A percentile compares a stretch with the other conserved stretches of the same genome.
phyloP scores from a whole-genome alignment of 73 alveolate genomes.

The Blepharisma japonicum region DNA sequence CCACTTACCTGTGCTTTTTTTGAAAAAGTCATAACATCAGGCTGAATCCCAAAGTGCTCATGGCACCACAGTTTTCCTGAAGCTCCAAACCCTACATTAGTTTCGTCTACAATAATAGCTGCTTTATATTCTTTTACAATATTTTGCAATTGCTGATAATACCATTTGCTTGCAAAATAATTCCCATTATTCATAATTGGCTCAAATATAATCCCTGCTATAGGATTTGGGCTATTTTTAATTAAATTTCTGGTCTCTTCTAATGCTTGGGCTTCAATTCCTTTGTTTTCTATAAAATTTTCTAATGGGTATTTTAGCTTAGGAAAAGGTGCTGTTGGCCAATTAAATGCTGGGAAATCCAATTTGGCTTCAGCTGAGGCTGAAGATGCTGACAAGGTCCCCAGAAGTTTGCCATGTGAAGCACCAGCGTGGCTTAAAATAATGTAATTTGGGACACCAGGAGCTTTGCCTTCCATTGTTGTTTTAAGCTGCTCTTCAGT shows the following conservation, averaged over 20 bases:
- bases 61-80: slow-evolving; percentile 67
- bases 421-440: slow-evolving; percentile 48
- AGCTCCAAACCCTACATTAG: slow-evolving; percentile 53
- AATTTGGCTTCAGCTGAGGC: background rate
- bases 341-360: slow-evolving; percentile 34
- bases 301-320: slow-evolving; percentile 46
- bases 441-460: background rate
- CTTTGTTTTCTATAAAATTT: slow-evolving; percentile 36
- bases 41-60: slow-evolving; percentile 47
- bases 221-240: slow-evolving; percentile 32
- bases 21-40: slow-evolving; percentile 62
- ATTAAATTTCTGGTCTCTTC: slow-evolving; percentile 32
- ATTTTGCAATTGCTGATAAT: slow-evolving; percentile 40
- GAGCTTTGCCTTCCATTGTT: background rate
- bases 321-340: slow-evolving; percentile 59
- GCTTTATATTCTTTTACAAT: slow-evolving; percentile 47
- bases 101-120: slow-evolving; percentile 64
- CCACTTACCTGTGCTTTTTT: slow-evolving; percentile 54
- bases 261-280: slow-evolving; percentile 45
- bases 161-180: slow-evolving; percentile 48
- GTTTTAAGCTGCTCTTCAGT: slow-evolving; percentile 30
- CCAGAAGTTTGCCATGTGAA: slow-evolving; percentile 46
- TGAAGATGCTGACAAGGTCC: background rate
- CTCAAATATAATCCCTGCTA: slow-evolving; percentile 64
- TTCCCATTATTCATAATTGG: slow-evolving; percentile 49